Evolutionary conservation across 1,284 basidiomycete genomes (phyloP).

Genomic region (Ceratobasidium sp.): DNA sequence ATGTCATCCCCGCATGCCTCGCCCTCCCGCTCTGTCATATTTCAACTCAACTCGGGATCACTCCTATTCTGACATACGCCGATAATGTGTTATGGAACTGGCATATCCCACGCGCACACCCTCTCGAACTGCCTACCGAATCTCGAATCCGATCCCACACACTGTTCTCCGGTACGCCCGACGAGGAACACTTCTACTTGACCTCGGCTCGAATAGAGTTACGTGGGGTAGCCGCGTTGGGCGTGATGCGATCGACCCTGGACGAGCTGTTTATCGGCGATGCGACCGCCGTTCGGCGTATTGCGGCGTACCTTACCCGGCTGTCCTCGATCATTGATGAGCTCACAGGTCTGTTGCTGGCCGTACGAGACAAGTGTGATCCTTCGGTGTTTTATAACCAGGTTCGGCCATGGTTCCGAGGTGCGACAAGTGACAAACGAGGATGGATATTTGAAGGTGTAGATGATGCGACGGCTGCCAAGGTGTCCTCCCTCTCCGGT

Average conservation of each 20-base stretch:
- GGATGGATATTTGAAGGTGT: constrained; percentile 89
- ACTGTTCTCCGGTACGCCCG: constrained; percentile 70
- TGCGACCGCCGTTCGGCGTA: constrained; percentile 77
- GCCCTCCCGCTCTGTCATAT: constrained; percentile 86
- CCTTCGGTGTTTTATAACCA: constrained; percentile 87
- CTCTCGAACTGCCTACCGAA: too few relatives aligned
- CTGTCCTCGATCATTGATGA: constrained; percentile 78
- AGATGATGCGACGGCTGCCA: constrained; percentile 65
- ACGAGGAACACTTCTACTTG: constrained; percentile 92
- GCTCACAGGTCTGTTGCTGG: constrained; percentile 72
- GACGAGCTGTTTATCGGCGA: constrained; percentile 95
- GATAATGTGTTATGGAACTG: constrained; percentile 97
- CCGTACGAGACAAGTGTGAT: constrained; percentile 80
- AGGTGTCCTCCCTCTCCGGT: constrained; percentile 77
- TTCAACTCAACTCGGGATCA: constrained; percentile 82
- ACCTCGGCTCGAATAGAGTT: constrained; percentile 93
- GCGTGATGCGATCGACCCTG: constrained; percentile 89
- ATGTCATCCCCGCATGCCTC: constrained; percentile 77
- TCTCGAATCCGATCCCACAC: too few relatives aligned
- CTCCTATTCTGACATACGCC: constrained; percentile 93
- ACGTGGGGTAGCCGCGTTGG: constrained; percentile 86
- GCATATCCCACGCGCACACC: constrained; percentile 66
- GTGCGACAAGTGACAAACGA: constrained; percentile 77
- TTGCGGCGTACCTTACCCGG: constrained; percentile 77
- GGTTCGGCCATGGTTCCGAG: constrained; percentile 94